phyloP scores from a whole-genome alignment of 306 rosid species.

The Rosa lucieae region DNA sequence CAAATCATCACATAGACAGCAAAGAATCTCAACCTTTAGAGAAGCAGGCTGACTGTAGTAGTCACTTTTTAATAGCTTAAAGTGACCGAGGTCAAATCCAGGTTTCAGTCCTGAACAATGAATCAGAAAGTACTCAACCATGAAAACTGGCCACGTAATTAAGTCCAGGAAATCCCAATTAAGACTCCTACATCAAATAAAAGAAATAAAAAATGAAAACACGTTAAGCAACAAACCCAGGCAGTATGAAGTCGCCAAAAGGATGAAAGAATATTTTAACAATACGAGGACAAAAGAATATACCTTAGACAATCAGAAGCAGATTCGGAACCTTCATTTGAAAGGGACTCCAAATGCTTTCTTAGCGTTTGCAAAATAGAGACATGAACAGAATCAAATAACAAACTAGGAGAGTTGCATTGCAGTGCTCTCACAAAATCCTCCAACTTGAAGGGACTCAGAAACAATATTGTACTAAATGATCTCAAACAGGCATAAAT shows the following conservation, averaged over 20 bases:
- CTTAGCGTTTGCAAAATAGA: conserved; percentile 73
- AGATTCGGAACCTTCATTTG: conserved; percentile 79
- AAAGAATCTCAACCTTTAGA: conserved; percentile 78
- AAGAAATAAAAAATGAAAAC: background rate
- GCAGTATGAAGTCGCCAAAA: conserved; percentile 23
- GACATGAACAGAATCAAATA: conserved; percentile 81
- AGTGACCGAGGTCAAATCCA: conserved; percentile 51
- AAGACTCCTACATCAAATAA: conserved; percentile 63
- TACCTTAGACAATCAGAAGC: conserved; percentile 87
- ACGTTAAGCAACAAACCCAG: conserved; percentile 14
- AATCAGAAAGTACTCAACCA: conserved; percentile 84
- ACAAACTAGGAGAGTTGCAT: conserved; percentile 56
- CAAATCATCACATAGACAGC: conserved; percentile 86
- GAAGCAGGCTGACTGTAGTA: conserved; percentile 68
- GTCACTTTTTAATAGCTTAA: conserved; percentile 55
- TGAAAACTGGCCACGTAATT: conserved; percentile 90
- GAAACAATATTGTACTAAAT: conserved; percentile 76
- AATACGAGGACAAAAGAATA: conserved; percentile 15
- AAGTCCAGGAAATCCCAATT: conserved; percentile 94
- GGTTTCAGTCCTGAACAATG: conserved; percentile 64
- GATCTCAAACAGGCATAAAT: conserved; percentile 82
- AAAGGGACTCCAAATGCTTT: conserved; percentile 89
- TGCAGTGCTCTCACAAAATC: conserved; percentile 71
- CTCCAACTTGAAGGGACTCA: conserved; percentile 96
- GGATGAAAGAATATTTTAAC: conserved; percentile 20